Evolutionary conservation across 1,284 basidiomycete species (phyloP).

Genomic region (Schizopora paradoxa): DNA sequence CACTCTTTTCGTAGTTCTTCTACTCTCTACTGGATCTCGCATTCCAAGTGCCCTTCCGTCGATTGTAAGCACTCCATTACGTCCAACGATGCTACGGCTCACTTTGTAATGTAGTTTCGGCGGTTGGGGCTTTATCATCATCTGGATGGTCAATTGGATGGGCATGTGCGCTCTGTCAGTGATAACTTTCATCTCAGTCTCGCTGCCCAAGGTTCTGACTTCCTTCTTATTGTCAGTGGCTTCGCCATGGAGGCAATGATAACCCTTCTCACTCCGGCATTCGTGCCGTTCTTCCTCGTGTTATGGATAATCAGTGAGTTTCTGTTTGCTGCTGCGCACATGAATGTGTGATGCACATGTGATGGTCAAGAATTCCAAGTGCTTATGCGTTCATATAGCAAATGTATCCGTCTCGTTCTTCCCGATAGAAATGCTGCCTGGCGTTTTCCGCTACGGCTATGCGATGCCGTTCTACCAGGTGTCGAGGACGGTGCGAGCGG

Average conservation of each 20-base stretch:
- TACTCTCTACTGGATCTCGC: slow-evolving; percentile 64
- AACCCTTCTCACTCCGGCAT: slow-evolving; percentile 47
- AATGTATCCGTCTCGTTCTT: slow-evolving; percentile 64
- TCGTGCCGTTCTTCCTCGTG: slow-evolving; percentile 56
- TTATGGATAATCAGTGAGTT: slow-evolving; percentile 75
- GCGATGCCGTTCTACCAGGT: slow-evolving; percentile 73
- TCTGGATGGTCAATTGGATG: slow-evolving; percentile 70
- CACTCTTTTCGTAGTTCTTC: slow-evolving; percentile 30
- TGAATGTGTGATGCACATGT: background rate
- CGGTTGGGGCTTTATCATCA: slow-evolving; percentile 60
- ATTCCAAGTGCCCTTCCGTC: slow-evolving; percentile 55
- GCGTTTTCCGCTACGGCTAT: slow-evolving; percentile 61
- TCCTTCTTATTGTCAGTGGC: slow-evolving; percentile 32
- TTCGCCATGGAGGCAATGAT: slow-evolving; percentile 60
- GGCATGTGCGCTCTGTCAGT: slow-evolving; percentile 54
- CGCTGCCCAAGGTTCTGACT: background rate
- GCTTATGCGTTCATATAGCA: slow-evolving; percentile 33
- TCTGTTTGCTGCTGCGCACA: slow-evolving; percentile 31
- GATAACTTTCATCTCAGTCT: background rate
- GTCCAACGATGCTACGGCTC: slow-evolving; percentile 2
- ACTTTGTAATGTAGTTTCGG: slow-evolving; percentile 39
- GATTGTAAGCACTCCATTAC: slow-evolving; percentile 32
- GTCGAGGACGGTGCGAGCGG: slow-evolving; percentile 49
- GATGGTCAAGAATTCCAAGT: too few species aligned
- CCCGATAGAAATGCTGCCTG: slow-evolving; percentile 65